Base-by-base conservation (phyloP, 306 rosid genomes). In the Acacia acuminata region DNA sequence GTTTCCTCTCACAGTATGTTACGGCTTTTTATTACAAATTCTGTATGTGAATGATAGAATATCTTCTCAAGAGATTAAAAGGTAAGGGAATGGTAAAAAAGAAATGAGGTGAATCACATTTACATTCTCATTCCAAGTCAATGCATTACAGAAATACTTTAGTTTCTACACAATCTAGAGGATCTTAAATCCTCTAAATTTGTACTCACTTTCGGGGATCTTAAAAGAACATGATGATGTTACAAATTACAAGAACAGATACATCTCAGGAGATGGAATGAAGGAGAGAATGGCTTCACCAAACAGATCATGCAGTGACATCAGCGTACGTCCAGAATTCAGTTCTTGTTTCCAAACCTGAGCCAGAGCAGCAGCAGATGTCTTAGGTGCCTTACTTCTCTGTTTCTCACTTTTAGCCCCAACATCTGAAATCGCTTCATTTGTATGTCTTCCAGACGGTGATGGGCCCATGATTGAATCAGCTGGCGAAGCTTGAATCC, bases 311-410 rank as follows among this genome's bases (percentile, higher is more conserved):
- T 82, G 85, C 82, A 88, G 77, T 19, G 88, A 83, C 8, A 77
- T 83, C 76, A 87, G 82, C 75, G 81, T 78, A 8, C 90, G 86
- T 73, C 93, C 94, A 77, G 96, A 93, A 81, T 90, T 82, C 73
- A 93, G 92, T 77, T 91, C 96, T 19, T 90, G 90, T 82, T 86
- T 93, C 94, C 96, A 93, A 73, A 93, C 83, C 82, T 90, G 97
- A 38, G 79, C n/a, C 25, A 93, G 96, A 68, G 85, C 66, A 78
- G 97, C 88, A n/a, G 97, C 87, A n/a, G 88, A 84, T 71, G 77
- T 82, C 50, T 86, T 83, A 11, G 72, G 71, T 61, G 88, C 48
- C 61, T 47, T 86, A 71, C 71, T 83, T 73, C 73, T 83, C 51
- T 27, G 83, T 51, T 13, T 32, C 56, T 48, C 82, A 47, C 51